Percentiles rank a stretch among this genome's conserved stretches.
These are phyloP conservation scores for Chalaropsis ovoidea DNA, from an alignment of 2,329 filamentous ascomycete species.

Conservation along the genomic window DNA sequence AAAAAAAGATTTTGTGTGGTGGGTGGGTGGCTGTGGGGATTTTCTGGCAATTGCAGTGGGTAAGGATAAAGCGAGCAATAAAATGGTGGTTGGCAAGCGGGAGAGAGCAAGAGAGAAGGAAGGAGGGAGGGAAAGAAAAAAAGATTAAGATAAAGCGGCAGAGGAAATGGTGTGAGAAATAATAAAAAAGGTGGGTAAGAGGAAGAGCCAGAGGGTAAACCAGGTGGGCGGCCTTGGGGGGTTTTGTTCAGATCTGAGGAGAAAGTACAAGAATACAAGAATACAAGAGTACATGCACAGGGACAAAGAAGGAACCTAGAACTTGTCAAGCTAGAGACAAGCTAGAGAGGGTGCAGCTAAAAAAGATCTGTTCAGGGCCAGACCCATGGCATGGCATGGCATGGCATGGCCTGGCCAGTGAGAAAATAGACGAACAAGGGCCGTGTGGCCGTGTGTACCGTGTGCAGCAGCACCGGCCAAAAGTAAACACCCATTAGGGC, in stretches of 20 bases:
- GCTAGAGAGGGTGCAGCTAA: constrained; percentile 12
- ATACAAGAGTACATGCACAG: not conserved
- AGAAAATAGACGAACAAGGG: constrained; percentile 11
- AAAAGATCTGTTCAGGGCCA: constrained; percentile 7
- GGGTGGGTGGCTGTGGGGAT: constrained; percentile 1
- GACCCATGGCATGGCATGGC: no score
- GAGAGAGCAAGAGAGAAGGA: not conserved
- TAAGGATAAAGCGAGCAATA: constrained; percentile 10
- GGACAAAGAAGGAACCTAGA: constrained; percentile 11
- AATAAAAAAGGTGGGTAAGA: constrained; percentile 15
- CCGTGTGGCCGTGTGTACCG: not conserved
- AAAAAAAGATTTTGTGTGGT: not conserved
- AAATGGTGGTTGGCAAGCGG: constrained; percentile 3
- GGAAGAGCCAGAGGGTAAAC: not conserved
- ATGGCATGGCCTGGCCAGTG: no score
- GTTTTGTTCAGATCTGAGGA: not conserved
- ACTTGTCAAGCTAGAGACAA: constrained; percentile 7
- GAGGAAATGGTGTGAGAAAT: not conserved
- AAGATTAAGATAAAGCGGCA: constrained; percentile 3
- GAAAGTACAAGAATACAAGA: not conserved
- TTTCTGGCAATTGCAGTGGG: not conserved
- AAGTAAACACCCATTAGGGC: not conserved
- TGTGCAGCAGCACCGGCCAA: not conserved
- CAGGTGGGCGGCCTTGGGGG: not conserved
- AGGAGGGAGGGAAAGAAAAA: not conserved